phyloP scores from a whole-genome alignment of 176 grass and related monocot species.

The Eragrostis curvula region DNA sequence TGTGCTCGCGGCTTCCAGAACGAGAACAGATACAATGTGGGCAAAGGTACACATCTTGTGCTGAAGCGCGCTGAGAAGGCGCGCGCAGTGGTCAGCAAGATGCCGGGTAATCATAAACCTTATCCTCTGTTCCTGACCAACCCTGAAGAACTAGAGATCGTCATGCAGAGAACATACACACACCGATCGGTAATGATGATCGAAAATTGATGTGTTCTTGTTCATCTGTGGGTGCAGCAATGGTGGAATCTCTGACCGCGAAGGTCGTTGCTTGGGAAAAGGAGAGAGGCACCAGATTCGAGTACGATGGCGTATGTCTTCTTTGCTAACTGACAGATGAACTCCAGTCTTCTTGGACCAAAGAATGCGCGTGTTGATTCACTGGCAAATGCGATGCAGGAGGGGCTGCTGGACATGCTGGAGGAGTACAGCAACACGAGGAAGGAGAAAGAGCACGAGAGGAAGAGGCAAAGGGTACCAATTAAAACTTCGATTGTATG shows the following conservation, averaged over 20 bases:
- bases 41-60: slow-evolving; percentile 69
- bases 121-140: not conserved
- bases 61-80: slow-evolving; percentile 81
- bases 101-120: slow-evolving; percentile 52
- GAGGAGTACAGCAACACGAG: slow-evolving; percentile 30
- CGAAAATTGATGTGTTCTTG: too few relatives aligned
- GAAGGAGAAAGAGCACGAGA: slow-evolving; percentile 59
- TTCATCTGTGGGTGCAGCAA: slow-evolving; percentile 41
- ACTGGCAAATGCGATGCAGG: slow-evolving; percentile 12
- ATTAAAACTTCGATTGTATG: too few relatives aligned
- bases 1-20: slow-evolving; percentile 38
- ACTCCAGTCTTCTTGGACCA: not conserved
- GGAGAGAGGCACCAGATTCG: slow-evolving; percentile 57
- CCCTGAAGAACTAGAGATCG: too few relatives aligned
- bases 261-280: slow-evolving; percentile 77
- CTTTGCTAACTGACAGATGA: not conserved
- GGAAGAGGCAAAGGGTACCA: slow-evolving; percentile 44
- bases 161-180: too few relatives aligned
- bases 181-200: too few relatives aligned
- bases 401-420: slow-evolving; percentile 25
- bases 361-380: not conserved
- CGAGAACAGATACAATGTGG: slow-evolving; percentile 74
- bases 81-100: slow-evolving; percentile 70
- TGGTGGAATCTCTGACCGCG: slow-evolving; percentile 61
- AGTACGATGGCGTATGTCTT: slow-evolving; percentile 72